A percentile compares a stretch with the other conserved stretches of the same genome.
These are phyloP conservation scores for Rhodosporidiobolus odoratus DNA, from an alignment of 768 basidiomycete genomes.

Conservation along the genomic window DNA sequence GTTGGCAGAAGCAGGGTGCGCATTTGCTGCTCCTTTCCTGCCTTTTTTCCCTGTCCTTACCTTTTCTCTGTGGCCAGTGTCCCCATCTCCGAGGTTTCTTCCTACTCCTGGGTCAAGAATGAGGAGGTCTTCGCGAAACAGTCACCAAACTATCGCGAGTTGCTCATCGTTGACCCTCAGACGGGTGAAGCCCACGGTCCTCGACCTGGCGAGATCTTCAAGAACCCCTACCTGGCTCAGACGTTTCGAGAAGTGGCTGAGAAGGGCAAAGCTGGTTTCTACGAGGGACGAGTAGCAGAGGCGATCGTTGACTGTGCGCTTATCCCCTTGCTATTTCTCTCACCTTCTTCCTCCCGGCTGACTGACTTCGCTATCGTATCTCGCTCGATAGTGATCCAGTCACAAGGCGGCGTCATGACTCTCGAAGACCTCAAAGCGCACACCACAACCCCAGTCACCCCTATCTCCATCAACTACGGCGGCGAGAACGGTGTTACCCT, in stretches of 20 bases:
- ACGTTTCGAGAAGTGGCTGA: constrained; percentile 75
- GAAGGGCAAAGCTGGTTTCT: constrained; percentile 86
- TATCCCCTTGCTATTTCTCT: background rate
- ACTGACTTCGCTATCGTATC: too few species aligned
- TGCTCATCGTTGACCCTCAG: constrained; percentile 69
- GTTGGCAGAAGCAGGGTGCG: constrained; percentile 82
- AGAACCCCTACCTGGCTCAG: constrained; percentile 64
- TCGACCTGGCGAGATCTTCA: constrained; percentile 61
- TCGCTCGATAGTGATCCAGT: constrained; percentile 62
- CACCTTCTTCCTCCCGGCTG: background rate
- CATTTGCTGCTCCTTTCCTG: constrained; percentile 14
- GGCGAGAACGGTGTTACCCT: constrained; percentile 69
- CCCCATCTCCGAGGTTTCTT: constrained; percentile 74
- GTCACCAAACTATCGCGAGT: constrained; percentile 72
- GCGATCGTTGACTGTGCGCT: constrained; percentile 65
- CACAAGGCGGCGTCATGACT: constrained; percentile 86
- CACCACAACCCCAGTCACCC: constrained; percentile 70
- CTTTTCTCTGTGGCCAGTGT: constrained; percentile 52
- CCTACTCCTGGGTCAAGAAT: constrained; percentile 57
- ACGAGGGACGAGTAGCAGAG: constrained; percentile 82
- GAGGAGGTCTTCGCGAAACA: constrained; percentile 18
- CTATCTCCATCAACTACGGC: constrained; percentile 80
- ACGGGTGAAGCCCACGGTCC: constrained; percentile 54
- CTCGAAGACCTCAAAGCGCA: constrained; percentile 87
- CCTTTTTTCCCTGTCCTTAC: background rate